Base-by-base conservation (phyloP, 75 land plant species). In the Selaginella moellendorffii region DNA sequence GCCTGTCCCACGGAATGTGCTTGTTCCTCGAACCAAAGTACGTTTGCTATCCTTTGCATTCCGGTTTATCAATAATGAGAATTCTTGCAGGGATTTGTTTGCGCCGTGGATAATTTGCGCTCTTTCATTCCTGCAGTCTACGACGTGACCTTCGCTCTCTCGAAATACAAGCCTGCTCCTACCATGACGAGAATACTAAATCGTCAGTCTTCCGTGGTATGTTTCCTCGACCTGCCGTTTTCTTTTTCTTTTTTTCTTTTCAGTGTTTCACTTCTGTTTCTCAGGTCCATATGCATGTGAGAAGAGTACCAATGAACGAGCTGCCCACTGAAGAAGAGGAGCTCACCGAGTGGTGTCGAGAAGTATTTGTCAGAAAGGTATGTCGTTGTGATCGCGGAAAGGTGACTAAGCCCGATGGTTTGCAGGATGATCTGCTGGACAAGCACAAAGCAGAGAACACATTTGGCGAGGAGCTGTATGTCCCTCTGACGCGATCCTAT, bases 21-120 rank as follows among this genome's bases (percentile, higher is more conserved):
- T 92, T 29, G 81, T 92, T 69, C 97, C 97, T 54, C 87, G 97
- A 42, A 92, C 97, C 0, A 92, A 92, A 89, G 97, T 78, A 31
- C 52, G 62, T 27, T 17, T 42, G 8, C 8, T 28, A n/a, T 61
- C 2, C 26, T 18, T 22, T 18, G 1, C 23, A 36, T 2, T 21
- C 17, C 26, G 23, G 61, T 1, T 2, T 51, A 29, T 0, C 0
- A 63, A 25, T 63, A 2, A 65, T 24, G 18, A 42, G 46, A 52
- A 61, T 1, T 17, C 29, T 1, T 71, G 28, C 67, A 93, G 96
- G 96, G 96, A 18, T 93, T 93, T 74, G 87, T 85, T 24, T 76
- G 87, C 29, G 81, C 97, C 29, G 90, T 92, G 24, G 67, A 75
- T 52, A 80, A 84, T 54, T 66, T 93, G 83, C 87, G 90, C 1